phyloP scores from a whole-genome alignment of 2,329 filamentous ascomycete species.

The Monosporascus sp. region DNA sequence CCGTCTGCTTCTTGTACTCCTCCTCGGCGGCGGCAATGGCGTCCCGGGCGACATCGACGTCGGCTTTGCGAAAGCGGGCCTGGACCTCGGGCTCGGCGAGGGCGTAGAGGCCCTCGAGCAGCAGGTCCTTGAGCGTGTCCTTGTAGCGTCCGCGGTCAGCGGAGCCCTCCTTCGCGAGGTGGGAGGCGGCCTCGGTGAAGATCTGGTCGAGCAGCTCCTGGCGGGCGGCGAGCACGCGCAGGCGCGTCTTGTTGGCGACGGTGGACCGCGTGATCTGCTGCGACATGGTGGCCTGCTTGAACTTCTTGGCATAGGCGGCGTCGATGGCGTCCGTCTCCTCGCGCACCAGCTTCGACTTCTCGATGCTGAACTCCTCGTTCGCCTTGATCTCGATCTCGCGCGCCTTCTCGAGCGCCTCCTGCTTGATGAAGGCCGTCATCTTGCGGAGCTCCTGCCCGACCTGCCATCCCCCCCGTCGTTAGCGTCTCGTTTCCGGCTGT shows the following conservation, averaged over 20 bases:
- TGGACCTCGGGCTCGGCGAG: constrained; percentile 73
- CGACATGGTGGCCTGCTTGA: constrained; percentile 96
- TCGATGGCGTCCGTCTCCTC: constrained; percentile 94
- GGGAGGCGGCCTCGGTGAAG: constrained; percentile 73
- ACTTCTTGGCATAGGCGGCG: constrained; percentile 92
- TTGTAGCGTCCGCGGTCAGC: constrained; percentile 73
- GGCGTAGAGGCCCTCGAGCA: constrained; percentile 87
- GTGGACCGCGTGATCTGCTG: constrained; percentile 98
- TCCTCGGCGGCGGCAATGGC: constrained; percentile 69
- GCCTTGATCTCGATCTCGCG: constrained; percentile 97
- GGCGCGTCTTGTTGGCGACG: constrained; percentile 89
- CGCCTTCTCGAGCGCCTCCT: constrained; percentile 95
- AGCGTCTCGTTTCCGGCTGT: neutral
- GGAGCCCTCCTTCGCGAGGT: constrained; percentile 57
- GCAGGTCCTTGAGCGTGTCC: constrained; percentile 67
- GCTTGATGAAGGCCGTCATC: constrained; percentile 99
- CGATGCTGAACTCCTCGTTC: constrained; percentile 97
- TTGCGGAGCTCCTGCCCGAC: constrained; percentile 98
- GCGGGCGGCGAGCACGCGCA: constrained; percentile 78
- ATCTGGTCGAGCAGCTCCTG: constrained; percentile 88
- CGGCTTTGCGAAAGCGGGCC: constrained; percentile 73
- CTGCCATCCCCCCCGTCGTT: constrained; percentile 39
- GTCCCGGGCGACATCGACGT: constrained; percentile 69
- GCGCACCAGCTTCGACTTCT: constrained; percentile 97
- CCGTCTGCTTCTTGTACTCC: constrained; percentile 77